Evolutionary conservation across 2,329 filamentous ascomycete species (phyloP).

Genomic region (Talaromyces amestolkiae): DNA sequence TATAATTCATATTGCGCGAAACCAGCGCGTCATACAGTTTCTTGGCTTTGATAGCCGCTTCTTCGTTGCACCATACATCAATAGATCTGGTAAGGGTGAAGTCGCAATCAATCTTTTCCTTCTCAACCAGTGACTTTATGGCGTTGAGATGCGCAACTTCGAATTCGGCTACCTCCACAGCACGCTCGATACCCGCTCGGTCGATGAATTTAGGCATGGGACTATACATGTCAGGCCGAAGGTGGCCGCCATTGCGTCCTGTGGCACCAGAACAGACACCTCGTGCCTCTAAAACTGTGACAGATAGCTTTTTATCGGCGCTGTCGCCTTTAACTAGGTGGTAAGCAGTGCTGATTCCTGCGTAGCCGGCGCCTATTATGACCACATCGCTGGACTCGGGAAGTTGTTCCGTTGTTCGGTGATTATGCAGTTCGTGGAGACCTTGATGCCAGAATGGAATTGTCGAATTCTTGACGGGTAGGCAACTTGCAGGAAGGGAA

Average conservation of each 20-base stretch:
- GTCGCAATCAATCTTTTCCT: constrained; percentile 46
- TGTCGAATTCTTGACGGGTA: neutral
- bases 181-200: constrained; percentile 37
- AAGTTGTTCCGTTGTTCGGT: constrained; percentile 4
- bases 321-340: neutral
- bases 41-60: constrained; percentile 32
- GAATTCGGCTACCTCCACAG: constrained; percentile 39
- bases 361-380: constrained; percentile 11
- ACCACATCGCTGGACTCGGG: neutral
- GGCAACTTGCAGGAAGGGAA: neutral
- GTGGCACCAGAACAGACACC: constrained; percentile 4
- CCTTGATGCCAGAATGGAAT: constrained; percentile 8
- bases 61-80: constrained; percentile 38
- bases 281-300: constrained; percentile 3
- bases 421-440: neutral
- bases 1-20: constrained; percentile 26
- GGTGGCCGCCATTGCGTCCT: constrained; percentile 30
- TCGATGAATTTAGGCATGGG: constrained; percentile 33
- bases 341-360: constrained; percentile 7
- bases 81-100: constrained; percentile 39
- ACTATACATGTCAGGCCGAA: constrained; percentile 45
- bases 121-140: constrained; percentile 40
- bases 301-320: neutral
- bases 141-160: constrained; percentile 41
- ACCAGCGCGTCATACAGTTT: constrained; percentile 30